Base-by-base conservation (phyloP, 257 asterid genomes). In the Solanum gandarillasii region DNA sequence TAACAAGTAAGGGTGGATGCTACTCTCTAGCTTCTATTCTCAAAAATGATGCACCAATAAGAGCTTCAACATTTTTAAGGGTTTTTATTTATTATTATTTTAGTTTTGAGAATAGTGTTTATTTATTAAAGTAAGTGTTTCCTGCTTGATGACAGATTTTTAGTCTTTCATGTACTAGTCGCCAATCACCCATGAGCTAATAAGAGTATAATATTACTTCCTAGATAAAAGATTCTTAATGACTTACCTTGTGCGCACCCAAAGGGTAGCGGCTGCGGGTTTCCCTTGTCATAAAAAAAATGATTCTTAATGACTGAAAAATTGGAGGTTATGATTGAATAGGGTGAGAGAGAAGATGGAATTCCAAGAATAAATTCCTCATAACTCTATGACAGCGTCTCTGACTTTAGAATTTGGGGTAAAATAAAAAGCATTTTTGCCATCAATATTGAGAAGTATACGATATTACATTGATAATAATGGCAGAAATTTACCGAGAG, bases 401-500 rank as follows among this genome's bases (percentile, higher is more conserved):
- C 43, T 31, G 43, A 31, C 86, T 18, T 82, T 67, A 82, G 25
- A 82, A 82, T 10, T 29, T 48, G 86, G 83, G 55, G 70, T 10
- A 82, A 82, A 82, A 29, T 16, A 43, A 25, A 43, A 5, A 3
- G 7, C 12, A 43, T 7, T 43, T 79, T 81, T 27, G 43, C 7
- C 43, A 5, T 48, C 43, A 82, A 31, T 9, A 48, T 31, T 82
- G 29, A 48, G 70, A 82, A 82, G 86, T 48, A 48, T 31, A 82
- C 2, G 31, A 82, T 10, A 72, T 31, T 46, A 20, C 72, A 12
- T 79, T 23, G 34, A 52, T 55, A 87, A 39, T 35, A 84, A 34
- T 58, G 43, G 89, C 83, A 75, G 9, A 85, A 89, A 86, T 89
- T 92, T 95, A 97, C 99, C 99, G 91, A 55, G 99, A 91, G 83